Evolutionary conservation across 2,329 filamentous ascomycete genomes (phyloP).

Genomic region (Nigrospora osmanthi): DNA sequence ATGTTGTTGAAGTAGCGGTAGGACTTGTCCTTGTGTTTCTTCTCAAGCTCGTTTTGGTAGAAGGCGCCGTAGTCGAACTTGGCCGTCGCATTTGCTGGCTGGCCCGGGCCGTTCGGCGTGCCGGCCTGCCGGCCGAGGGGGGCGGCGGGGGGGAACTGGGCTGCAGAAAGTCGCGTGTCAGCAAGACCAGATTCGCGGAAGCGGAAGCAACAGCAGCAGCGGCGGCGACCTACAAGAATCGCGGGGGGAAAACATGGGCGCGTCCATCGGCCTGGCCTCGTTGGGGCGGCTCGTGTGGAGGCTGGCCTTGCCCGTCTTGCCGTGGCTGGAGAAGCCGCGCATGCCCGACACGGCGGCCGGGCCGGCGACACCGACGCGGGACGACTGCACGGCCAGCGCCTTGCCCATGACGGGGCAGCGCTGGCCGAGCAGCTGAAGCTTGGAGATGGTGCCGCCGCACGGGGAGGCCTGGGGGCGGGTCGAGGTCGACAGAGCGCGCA

Average conservation of each 20-base stretch:
- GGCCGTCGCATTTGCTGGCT: conserved; percentile 22
- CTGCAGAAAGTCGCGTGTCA: conserved; percentile 16
- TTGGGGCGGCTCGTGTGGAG: conserved; percentile 75
- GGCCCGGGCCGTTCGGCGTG: conserved; percentile 14
- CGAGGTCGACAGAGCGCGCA: conserved; percentile 80
- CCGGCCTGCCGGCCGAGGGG: conserved; percentile 19
- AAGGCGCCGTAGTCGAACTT: conserved; percentile 90
- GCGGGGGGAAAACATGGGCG: conserved; percentile 36
- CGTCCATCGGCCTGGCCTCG: conserved; percentile 71
- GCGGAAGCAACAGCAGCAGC: background rate
- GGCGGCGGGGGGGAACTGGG: conserved; percentile 24
- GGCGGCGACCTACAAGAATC: conserved; percentile 38
- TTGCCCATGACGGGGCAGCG: conserved; percentile 99
- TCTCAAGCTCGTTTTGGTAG: conserved; percentile 82
- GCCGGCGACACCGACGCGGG: conserved; percentile 37
- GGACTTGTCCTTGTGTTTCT: conserved; percentile 99
- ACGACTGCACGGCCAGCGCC: conserved; percentile 80
- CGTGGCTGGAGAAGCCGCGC: conserved; percentile 41
- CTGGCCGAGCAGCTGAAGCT: conserved; percentile 86
- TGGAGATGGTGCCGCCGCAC: conserved; percentile 91
- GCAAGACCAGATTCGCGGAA: conserved; percentile 2
- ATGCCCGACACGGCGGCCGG: conserved; percentile 38
- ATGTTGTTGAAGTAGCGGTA: conserved; percentile 99
- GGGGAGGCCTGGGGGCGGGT: conserved; percentile 59
- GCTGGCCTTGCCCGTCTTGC: conserved; percentile 55